These are phyloP conservation scores for Pascua sp. DNA, from an alignment of 1,284 basidiomycete genomes.

Conservation along the genomic window DNA sequence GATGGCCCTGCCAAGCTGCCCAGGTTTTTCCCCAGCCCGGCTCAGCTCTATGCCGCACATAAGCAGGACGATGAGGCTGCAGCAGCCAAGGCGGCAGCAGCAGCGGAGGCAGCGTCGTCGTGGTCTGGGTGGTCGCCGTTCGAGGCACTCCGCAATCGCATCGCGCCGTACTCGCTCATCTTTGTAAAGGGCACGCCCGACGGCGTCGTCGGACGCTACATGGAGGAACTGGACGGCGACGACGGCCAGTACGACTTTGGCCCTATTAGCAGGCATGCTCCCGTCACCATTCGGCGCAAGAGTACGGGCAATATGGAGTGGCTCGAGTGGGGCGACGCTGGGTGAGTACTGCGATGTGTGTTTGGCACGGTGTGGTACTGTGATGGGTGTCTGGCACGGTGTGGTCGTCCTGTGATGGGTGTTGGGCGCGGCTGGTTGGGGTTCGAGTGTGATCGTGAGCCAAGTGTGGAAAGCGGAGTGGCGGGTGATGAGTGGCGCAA, in stretches of 20 bases:
- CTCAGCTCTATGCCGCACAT: too few species aligned
- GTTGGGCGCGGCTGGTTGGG: too few species aligned
- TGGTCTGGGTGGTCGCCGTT: conserved; percentile 18
- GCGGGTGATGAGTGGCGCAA: too few species aligned
- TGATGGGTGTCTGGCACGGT: neutral
- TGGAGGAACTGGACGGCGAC: conserved; percentile 45
- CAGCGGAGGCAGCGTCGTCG: neutral
- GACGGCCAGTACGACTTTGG: conserved; percentile 44
- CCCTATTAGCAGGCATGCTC: conserved; percentile 23
- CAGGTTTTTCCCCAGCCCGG: too few species aligned
- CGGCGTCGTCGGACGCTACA: conserved; percentile 44
- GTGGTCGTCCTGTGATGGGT: neutral
- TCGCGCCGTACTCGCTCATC: conserved; percentile 39
- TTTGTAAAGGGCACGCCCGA: conserved; percentile 39
- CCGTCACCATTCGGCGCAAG: conserved; percentile 11
- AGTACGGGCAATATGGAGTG: conserved; percentile 22
- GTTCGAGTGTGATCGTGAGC: too few species aligned
- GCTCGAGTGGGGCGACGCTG: conserved; percentile 41
- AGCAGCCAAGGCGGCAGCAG: neutral
- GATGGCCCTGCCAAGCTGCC: neutral
- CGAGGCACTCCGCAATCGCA: conserved; percentile 19
- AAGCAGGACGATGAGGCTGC: too few species aligned
- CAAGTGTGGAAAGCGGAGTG: too few species aligned
- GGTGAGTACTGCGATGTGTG: conserved; percentile 27
- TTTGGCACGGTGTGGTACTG: neutral